Evolutionary conservation across 2,329 filamentous ascomycete species (phyloP).

Genomic region (Neonectria faginata): DNA sequence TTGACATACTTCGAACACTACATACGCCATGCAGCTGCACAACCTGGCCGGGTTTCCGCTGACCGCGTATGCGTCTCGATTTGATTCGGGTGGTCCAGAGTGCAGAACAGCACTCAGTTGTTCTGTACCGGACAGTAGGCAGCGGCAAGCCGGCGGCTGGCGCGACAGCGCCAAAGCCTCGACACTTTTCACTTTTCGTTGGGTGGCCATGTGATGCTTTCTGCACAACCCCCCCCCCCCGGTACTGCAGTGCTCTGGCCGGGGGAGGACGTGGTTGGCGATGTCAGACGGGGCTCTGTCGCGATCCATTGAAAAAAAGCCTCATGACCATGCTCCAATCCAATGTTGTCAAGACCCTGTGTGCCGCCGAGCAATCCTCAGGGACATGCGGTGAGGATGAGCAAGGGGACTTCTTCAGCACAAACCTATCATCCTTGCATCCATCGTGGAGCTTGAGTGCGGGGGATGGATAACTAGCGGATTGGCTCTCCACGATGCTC

Average conservation of each 20-base stretch:
- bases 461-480: constrained; percentile 41
- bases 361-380: constrained; percentile 21
- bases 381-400: constrained; percentile 45
- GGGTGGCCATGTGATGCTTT: constrained; percentile 25
- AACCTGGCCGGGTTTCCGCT: constrained; percentile 13
- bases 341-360: constrained; percentile 28
- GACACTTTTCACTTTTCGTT: background rate
- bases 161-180: constrained; percentile 24
- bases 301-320: constrained; percentile 36
- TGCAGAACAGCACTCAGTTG: constrained; percentile 5
- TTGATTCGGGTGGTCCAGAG: background rate
- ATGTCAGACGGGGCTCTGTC: constrained; percentile 21
- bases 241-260: constrained; percentile 24
- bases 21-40: constrained; percentile 34
- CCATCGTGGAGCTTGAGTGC: constrained; percentile 42
- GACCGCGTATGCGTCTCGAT: constrained; percentile 7
- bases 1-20: constrained; percentile 19
- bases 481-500: constrained; percentile 30
- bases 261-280: constrained; percentile 16
- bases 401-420: constrained; percentile 31
- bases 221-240: constrained; percentile 25
- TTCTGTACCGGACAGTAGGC: background rate
- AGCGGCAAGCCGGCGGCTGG: constrained; percentile 4
- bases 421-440: constrained; percentile 37
- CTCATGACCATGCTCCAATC: constrained; percentile 33